Base-by-base conservation (phyloP, 139 green algal species). In the Auxenochlorella protothecoides region DNA sequence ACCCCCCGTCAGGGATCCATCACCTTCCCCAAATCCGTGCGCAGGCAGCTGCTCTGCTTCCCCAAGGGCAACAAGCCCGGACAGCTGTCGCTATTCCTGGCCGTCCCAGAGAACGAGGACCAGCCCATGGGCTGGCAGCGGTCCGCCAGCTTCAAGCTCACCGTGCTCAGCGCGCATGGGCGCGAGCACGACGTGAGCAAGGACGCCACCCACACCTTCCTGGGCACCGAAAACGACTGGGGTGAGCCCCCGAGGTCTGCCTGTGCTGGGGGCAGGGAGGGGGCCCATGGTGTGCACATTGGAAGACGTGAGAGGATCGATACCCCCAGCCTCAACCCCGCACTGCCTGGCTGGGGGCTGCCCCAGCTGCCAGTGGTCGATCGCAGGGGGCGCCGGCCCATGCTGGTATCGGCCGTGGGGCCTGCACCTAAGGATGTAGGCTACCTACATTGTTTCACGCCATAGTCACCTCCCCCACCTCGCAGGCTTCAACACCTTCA, bases 401-500 rank as follows among this genome's bases (percentile, higher is more conserved):
- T 67, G 12, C 63, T 16, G 63, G 63, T 44, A 44, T 44, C 27
- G 27, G 27, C 27, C 27, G 27, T 44, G 27, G 27, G 27, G 27
- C 27, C 27, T 44, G 27, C 27, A 44, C 27, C 27, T 1, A 0
- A 1, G 27, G 27, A 44, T 44, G 27, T 44, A 1, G 27, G 27
- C 27, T 44, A 44, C 27, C 27, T 44, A 44, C 27, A 44, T 44
- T 44, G 27, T 44, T 44, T 44, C 27, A 44, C 27, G 14, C n/a
- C 63, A 2, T 51, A 51, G 63, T 16, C 63, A 67, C n/a, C 3
- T 4, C 52, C 52, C n/a, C 14, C 14, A 7, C 68, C 68, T 15
- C 14, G 44, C 72, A 76, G 92, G 93, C 65, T 98, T 98, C 81
- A 91, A 81, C 5, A 64, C 86, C 15, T 97, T 94, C 73, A 70